A percentile compares a stretch with the other conserved stretches of the same genome.
Evolutionary conservation across 768 basidiomycete species (phyloP).

Genomic region (Sporobolomyces roseus): DNA sequence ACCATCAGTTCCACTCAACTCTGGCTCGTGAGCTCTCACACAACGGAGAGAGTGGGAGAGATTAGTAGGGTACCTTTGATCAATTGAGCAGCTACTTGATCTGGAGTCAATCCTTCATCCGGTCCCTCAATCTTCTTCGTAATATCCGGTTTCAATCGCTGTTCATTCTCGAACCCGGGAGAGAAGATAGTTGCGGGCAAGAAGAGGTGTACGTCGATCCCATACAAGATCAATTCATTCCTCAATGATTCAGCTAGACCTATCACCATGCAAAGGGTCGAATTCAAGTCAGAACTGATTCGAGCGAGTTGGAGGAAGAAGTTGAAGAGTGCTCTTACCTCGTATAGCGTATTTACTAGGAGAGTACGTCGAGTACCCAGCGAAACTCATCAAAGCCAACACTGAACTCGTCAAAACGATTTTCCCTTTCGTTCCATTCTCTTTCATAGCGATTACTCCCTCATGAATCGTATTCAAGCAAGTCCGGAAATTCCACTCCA

Average conservation of each 20-base stretch:
- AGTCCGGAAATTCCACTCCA: slow-evolving; percentile 60
- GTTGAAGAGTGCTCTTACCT: slow-evolving; percentile 54
- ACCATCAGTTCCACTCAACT: too few relatives aligned
- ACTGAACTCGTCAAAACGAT: slow-evolving; percentile 67
- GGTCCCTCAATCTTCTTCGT: slow-evolving; percentile 70
- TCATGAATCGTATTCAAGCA: slow-evolving; percentile 61
- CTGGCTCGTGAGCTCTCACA: too few relatives aligned
- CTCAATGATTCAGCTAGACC: slow-evolving; percentile 79
- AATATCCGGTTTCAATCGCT: slow-evolving; percentile 70
- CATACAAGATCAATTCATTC: slow-evolving; percentile 72
- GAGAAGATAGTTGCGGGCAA: slow-evolving; percentile 77
- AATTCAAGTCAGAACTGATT: not conserved
- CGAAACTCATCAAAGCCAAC: slow-evolving; percentile 67
- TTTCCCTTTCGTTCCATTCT: slow-evolving; percentile 61
- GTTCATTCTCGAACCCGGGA: slow-evolving; percentile 69
- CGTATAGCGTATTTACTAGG: slow-evolving; percentile 81
- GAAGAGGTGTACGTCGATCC: slow-evolving; percentile 71
- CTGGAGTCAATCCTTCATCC: slow-evolving; percentile 64
- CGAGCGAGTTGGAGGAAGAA: not conserved
- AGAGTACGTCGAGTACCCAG: slow-evolving; percentile 74
- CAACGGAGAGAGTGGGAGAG: too few relatives aligned
- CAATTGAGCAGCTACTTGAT: slow-evolving; percentile 60
- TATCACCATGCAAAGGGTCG: slow-evolving; percentile 45
- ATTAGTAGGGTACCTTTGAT: slow-evolving; percentile 57
- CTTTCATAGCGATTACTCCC: slow-evolving; percentile 63